These are phyloP conservation scores for Saxispiralis lemnorum DNA, from an alignment of 495 filamentous ascomycete species.

Conservation along the genomic window DNA sequence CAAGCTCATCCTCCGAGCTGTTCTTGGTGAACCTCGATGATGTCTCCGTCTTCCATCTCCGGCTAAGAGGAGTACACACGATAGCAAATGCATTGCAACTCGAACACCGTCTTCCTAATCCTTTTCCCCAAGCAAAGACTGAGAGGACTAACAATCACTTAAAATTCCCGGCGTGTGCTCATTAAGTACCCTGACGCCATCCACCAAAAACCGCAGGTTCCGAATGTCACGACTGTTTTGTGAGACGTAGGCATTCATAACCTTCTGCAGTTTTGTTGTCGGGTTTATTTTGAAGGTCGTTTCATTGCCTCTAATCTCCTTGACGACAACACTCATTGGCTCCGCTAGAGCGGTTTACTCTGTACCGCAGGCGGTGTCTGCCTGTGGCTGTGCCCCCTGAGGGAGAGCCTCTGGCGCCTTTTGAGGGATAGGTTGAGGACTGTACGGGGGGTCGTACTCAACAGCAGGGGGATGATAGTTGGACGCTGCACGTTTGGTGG, in stretches of 20 bases:
- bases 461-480: no score
- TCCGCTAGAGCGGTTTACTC: no score
- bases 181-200: not conserved
- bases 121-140: not conserved
- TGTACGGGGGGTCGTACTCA: no score
- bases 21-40: not conserved
- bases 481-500: no score
- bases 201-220: not conserved
- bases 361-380: no score
- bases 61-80: not conserved
- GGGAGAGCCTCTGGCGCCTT: no score
- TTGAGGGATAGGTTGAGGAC: no score
- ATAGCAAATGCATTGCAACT: no score
- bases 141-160: not conserved
- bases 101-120: no score
- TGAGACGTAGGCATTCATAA: not conserved
- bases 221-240: not conserved
- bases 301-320: not conserved
- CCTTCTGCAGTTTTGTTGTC: constrained; percentile 5
- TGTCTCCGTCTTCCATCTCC: not conserved
- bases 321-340: not conserved
- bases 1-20: not conserved
- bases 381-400: no score
- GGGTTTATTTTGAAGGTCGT: constrained; percentile 4
- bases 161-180: not conserved